Base-by-base conservation (phyloP, 1,284 basidiomycete species). In the Vanrija sp. region DNA sequence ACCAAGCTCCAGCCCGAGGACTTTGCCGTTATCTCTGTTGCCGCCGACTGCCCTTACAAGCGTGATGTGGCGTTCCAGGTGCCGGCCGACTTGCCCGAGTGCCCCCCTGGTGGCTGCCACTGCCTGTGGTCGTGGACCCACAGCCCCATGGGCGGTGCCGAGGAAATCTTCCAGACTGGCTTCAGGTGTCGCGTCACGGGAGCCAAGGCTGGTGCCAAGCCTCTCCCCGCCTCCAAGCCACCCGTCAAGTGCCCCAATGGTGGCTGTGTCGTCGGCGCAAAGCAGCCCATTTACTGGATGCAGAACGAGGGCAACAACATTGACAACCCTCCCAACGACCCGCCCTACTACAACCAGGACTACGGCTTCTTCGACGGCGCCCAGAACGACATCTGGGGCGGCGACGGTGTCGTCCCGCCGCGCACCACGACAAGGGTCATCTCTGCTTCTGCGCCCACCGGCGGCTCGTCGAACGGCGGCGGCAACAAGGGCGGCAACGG, bases 121-220 rank as follows among this genome's bases (percentile, higher is more conserved):
- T 88, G 87, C 70, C 81, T 83, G 6, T 89, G 83, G 79, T 84
- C 84, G 68, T 90, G 87, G 87, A 82, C 86, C 25, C 43, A 70
- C 67, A 46, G 55, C 48, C 10, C 66, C 61, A 12, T 67, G 14
- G 40, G 28, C 46, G 52, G 42, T 50, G 56, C 38, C 6, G 49
- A 57, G 25, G 48, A 57, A 47, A 54, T 59, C 39, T 89, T 86
- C 76, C 86, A 88, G 83, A 85, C 82, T 46, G 83, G 83, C 21
- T 89, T 88, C 80, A 81, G 83, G 62, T 89, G 88, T 78, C 80
- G 82, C 46, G 76, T 89, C 48, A 83, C 83, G 3, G 80, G 80
- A 44, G 39, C 50, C 21, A 40, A 46, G 28, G 19, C 42, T 6
- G 76, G 53, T 0, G 70, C 77, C 5, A 83, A 83, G 16, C 78